Evolutionary conservation across 306 rosid genomes (phyloP).

Genomic region (Spatholobus suberectus): DNA sequence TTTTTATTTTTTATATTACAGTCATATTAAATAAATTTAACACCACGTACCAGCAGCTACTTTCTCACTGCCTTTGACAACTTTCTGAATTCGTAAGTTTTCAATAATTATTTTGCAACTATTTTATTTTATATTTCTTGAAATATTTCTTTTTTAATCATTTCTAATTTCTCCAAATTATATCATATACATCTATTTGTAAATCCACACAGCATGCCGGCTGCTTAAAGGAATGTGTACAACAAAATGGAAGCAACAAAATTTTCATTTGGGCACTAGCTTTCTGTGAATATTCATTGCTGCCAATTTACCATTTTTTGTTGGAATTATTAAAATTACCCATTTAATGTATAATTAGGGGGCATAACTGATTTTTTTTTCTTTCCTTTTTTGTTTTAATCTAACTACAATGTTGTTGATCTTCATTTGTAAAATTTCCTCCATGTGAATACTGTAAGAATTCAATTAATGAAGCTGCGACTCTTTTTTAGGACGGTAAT

Average conservation of each 20-base stretch:
- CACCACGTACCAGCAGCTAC: too few relatives aligned
- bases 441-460: conserved; percentile 49
- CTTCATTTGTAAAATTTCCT: conserved; percentile 46
- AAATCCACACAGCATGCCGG: too few relatives aligned
- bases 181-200: too few relatives aligned
- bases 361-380: conserved; percentile 10
- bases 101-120: too few relatives aligned
- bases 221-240: conserved; percentile 54
- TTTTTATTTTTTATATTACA: too few relatives aligned
- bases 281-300: conserved; percentile 51
- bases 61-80: too few relatives aligned
- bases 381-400: neutral
- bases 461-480: conserved; percentile 29
- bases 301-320: neutral
- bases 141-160: too few relatives aligned
- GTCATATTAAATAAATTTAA: too few relatives aligned
- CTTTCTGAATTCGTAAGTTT: too few relatives aligned
- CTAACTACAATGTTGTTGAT: conserved; percentile 3
- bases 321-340: conserved; percentile 28
- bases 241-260: conserved; percentile 33
- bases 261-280: conserved; percentile 32
- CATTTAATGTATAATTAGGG: conserved; percentile 38
- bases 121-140: too few relatives aligned
- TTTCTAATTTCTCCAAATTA: too few relatives aligned
- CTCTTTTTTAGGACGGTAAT: conserved; percentile 12